phyloP scores from a whole-genome alignment of 305 asterid species.

The Petunia hybrid region DNA sequence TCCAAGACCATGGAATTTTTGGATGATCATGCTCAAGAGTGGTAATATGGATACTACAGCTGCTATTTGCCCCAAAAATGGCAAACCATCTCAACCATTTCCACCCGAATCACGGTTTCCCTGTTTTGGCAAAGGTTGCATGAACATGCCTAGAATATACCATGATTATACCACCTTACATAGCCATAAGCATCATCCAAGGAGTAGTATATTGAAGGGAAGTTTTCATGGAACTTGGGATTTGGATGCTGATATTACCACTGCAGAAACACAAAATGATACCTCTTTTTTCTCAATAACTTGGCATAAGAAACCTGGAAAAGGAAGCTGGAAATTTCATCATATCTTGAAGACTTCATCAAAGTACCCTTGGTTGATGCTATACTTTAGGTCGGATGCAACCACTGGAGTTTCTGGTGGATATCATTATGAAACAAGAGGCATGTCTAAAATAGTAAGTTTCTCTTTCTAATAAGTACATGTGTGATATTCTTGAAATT shows the following conservation, averaged over 20 bases:
- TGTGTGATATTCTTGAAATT: background rate
- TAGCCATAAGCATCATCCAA: conserved; percentile 7
- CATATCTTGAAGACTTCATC: conserved; percentile 64
- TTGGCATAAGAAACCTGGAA: conserved; percentile 71
- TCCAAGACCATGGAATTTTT: conserved; percentile 77
- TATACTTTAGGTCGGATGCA: conserved; percentile 75
- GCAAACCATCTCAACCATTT: conserved; percentile 54
- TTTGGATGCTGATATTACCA: conserved; percentile 49
- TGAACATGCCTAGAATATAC: conserved; percentile 72
- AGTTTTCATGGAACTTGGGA: conserved; percentile 78
- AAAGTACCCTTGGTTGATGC: conserved; percentile 88
- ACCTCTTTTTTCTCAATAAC: conserved; percentile 57
- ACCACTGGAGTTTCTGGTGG: conserved; percentile 74
- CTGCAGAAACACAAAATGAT: conserved; percentile 40
- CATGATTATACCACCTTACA: conserved; percentile 62
- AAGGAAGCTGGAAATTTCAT: conserved; percentile 76
- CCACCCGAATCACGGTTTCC: conserved; percentile 60
- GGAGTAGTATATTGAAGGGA: conserved; percentile 52
- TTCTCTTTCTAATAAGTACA: background rate
- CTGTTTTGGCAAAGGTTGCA: conserved; percentile 76
- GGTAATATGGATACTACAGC: conserved; percentile 81
- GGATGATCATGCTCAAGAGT: conserved; percentile 86
- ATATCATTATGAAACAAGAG: conserved; percentile 72
- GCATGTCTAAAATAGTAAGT: conserved; percentile 64
- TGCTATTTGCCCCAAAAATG: conserved; percentile 66